A percentile compares a stretch with the other conserved stretches of the same genome.
phyloP scores from a whole-genome alignment of 2,329 filamentous ascomycete species.

The Pseudogymnoascus sp. region DNA sequence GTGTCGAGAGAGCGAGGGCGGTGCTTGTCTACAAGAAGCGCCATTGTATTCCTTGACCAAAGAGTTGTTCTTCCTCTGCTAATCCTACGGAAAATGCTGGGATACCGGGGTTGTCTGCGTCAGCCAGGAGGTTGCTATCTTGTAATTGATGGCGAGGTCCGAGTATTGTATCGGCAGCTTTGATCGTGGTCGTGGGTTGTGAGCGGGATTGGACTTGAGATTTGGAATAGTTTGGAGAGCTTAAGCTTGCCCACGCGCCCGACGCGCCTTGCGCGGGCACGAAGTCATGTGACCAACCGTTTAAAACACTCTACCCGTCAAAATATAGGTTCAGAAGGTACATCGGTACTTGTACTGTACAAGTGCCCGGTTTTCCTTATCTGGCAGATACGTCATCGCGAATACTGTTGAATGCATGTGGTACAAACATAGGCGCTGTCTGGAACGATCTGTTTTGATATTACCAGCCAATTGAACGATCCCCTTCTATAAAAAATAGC shows the following conservation, averaged over 20 bases:
- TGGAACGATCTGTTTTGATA: conserved; percentile 1
- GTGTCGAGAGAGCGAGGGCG: conserved; percentile 65
- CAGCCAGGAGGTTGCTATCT: background rate
- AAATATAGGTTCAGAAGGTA: background rate
- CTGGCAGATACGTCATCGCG: conserved; percentile 1
- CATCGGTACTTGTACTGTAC: background rate
- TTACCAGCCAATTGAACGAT: background rate
- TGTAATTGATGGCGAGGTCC: background rate
- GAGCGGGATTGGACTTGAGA: background rate
- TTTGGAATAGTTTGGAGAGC: background rate
- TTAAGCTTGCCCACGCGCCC: background rate
- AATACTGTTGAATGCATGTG: conserved; percentile 1
- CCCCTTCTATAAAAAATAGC: background rate
- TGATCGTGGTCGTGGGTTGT: background rate
- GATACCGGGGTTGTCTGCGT: background rate
- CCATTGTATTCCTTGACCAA: conserved; percentile 37
- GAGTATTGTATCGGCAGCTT: background rate
- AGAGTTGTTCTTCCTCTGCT: background rate
- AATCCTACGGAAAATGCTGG: background rate
- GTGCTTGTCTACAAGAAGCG: conserved; percentile 64
- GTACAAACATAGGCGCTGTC: background rate
- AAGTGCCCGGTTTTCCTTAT: conserved; percentile 1
- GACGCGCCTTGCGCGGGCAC: background rate
- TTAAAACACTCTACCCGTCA: background rate
- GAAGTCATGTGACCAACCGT: background rate